A percentile compares a stretch with the other conserved stretches of the same genome.
These are phyloP conservation scores for Arthrobotrys entomopaga DNA, from an alignment of 2,329 filamentous ascomycete genomes.

Conservation along the genomic window DNA sequence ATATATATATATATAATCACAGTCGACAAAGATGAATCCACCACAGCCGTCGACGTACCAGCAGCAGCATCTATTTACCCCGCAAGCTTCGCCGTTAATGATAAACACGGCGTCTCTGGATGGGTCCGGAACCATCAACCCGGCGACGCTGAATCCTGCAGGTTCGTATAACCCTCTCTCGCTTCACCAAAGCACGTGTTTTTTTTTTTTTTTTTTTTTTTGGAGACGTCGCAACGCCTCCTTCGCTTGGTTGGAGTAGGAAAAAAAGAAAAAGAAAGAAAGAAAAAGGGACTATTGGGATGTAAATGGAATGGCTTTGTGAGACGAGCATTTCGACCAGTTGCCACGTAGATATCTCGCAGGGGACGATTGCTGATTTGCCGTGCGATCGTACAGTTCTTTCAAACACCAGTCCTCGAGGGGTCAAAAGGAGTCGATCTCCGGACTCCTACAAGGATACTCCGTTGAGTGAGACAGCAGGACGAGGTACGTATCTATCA, in stretches of 20 bases:
- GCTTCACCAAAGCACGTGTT: conserved; percentile 50
- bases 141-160: conserved; percentile 82
- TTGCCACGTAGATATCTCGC: neutral
- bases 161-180: conserved; percentile 65
- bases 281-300: conserved; percentile 6
- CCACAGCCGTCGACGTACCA: conserved; percentile 53
- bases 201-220: no score
- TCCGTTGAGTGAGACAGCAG: conserved; percentile 70
- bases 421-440: conserved; percentile 82
- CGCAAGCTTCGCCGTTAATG: conserved; percentile 54
- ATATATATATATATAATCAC: neutral
- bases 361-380: conserved; percentile 54
- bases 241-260: conserved; percentile 43
- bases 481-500: conserved; percentile 75
- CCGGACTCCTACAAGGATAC: conserved; percentile 71
- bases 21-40: conserved; percentile 53
- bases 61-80: conserved; percentile 51
- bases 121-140: conserved; percentile 90
- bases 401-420: conserved; percentile 70
- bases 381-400: conserved; percentile 61
- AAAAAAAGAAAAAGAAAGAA: no score
- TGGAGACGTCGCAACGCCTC: conserved; percentile 25
- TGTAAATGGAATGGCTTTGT: neutral
- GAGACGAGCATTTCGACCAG: neutral
- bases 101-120: conserved; percentile 63